These are phyloP conservation scores for Pinus taeda DNA, from an alignment of 75 land plant species.

Conservation along the genomic window DNA sequence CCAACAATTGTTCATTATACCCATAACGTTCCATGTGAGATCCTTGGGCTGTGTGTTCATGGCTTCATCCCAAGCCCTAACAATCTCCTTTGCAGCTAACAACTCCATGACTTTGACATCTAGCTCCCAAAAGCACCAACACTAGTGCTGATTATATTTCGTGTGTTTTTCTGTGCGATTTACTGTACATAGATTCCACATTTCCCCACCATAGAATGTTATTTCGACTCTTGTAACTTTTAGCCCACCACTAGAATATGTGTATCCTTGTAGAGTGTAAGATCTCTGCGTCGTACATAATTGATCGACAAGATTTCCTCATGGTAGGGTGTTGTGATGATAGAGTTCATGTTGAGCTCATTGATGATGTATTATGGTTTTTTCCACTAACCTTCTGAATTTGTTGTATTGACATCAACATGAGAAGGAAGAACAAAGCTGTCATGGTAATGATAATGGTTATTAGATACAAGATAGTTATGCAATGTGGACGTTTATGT, in stretches of 20 bases:
- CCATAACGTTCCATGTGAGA: constrained; percentile 83
- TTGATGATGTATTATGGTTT: constrained; percentile 91
- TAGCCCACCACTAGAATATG: constrained; percentile 98
- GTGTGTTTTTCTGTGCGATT: constrained; percentile 79
- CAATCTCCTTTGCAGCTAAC: constrained; percentile 76
- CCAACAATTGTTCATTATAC: constrained; percentile 99
- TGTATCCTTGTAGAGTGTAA: constrained; percentile 76
- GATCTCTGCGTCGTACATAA: constrained; percentile 58
- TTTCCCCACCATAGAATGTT: constrained; percentile 72
- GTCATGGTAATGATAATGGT: constrained; percentile 78
- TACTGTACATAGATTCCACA: constrained; percentile 61
- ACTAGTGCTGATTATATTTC: constrained; percentile 91
- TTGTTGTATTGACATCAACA: constrained; percentile 82
- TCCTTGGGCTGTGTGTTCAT: constrained; percentile 92
- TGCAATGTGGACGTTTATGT: too few relatives aligned
- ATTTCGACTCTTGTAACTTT: constrained; percentile 92
- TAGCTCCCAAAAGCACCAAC: constrained; percentile 96
- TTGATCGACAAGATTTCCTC: constrained; percentile 48
- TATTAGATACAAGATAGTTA: constrained; percentile 23
- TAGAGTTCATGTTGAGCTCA: constrained; percentile 80
- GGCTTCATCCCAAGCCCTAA: constrained; percentile 92
- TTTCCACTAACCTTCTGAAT: constrained; percentile 85
- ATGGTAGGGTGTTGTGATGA: too few relatives aligned
- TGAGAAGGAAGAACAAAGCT: constrained; percentile 90
- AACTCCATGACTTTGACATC: constrained; percentile 72